Evolutionary conservation across 2,329 filamentous ascomycete genomes (phyloP).

Genomic region (Claviceps sp.): DNA sequence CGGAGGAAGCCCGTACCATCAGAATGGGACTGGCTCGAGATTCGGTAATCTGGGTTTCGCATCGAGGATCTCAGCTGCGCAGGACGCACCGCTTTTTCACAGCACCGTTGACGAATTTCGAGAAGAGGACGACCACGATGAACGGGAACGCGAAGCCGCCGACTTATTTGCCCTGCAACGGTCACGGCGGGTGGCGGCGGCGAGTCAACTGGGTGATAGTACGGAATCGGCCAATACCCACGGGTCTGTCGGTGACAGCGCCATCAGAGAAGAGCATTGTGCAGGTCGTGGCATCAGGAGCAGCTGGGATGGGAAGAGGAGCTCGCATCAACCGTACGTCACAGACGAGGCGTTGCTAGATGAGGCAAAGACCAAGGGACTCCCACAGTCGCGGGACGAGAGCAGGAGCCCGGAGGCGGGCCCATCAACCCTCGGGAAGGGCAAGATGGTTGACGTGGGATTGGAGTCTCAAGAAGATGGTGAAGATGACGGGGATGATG

Average conservation of each 20-base stretch:
- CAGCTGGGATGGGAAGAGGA: constrained; percentile 48
- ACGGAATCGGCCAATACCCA: constrained; percentile 48
- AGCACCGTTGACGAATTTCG: constrained; percentile 81
- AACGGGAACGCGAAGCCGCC: constrained; percentile 81
- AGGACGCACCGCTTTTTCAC: constrained; percentile 87
- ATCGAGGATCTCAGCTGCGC: constrained; percentile 56
- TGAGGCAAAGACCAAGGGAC: constrained; percentile 29
- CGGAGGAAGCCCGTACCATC: constrained; percentile 67
- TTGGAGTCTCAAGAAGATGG: constrained; percentile 54
- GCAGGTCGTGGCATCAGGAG: constrained; percentile 44
- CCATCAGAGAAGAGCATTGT: constrained; percentile 24
- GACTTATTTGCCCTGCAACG: constrained; percentile 86
- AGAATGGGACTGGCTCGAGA: constrained; percentile 58
- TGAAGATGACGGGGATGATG: constrained; percentile 39
- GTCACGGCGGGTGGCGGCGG: constrained; percentile 78
- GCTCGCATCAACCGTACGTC: constrained; percentile 18
- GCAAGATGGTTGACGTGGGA: constrained; percentile 76
- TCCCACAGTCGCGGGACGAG: constrained; percentile 18
- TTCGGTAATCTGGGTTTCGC: constrained; percentile 63
- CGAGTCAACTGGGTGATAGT: constrained; percentile 72
- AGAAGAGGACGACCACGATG: constrained; percentile 86
- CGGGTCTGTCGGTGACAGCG: constrained; percentile 22
- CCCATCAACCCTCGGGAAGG: constrained; percentile 28
- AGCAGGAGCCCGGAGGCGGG: constrained; percentile 15
- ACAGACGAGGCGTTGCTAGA: constrained; percentile 24